Evolutionary conservation across 371 early-diverging fungal species (phyloP), one percentile per base, ranked within the genome.

Genomic region (Phascolomyces articulosus): DNA sequence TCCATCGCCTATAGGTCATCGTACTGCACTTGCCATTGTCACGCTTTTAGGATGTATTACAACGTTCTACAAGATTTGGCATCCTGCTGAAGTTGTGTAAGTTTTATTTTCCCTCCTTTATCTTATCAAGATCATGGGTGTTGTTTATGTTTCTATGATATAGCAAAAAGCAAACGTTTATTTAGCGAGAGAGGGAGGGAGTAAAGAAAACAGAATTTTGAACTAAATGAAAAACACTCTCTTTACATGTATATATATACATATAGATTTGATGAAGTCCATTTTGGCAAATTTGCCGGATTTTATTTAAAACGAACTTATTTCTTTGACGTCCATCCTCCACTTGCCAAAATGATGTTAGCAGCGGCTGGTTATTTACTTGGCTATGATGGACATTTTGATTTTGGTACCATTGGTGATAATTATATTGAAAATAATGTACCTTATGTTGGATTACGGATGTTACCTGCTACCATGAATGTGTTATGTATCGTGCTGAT

Each of bases 261-360:
- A n/a, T n/a, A 15, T 44, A 88, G 89, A 2, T 90, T 89, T 70
- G 89, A 90, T 80, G 99, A 99, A 80, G 99, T 99, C 20, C 99
- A 99, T 76, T 99, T 99, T 89, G 99, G 99, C 57, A 99, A 99
- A 76, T 99, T 99, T 84, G 95, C 98, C 15, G 89, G 92, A 18
- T 96, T 92, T 79, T 99, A 99, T 71, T 73, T 99, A 40, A 85
- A 90, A 13, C 79, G 98, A 27, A 86, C 90, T 51, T 99, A 97
- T 82, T 99, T 92, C 79, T 99, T 99, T 83, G 99, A 99, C 77
- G 99, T 99, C 18, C 99, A 99, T 72, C 99, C 99, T 40, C 99
- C 99, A 4, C 85, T 99, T 44, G 99, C 99, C 24, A 99, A 99
- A 76, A 71, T 99, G 79, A 82, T 99, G 75, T 79, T 98, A 18